Evolutionary conservation across 2,329 filamentous ascomycete genomes (phyloP).

Genomic region (Aaosphaeria arxii): DNA sequence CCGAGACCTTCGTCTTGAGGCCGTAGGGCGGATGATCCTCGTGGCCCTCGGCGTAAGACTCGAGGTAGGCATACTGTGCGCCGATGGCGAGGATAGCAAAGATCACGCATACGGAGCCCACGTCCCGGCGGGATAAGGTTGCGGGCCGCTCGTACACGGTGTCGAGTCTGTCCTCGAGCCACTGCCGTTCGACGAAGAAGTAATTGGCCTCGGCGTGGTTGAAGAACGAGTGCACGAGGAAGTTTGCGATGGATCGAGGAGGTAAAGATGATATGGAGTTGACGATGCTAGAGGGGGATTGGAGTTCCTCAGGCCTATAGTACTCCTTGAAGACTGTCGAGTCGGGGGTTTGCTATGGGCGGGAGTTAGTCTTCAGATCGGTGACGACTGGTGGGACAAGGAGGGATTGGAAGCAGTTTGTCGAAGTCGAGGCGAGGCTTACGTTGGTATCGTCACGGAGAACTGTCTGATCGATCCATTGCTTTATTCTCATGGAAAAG

Average conservation of each 20-base stretch:
- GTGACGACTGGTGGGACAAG: too few relatives aligned
- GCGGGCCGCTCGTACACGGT: slow-evolving; percentile 11
- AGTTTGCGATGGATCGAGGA: slow-evolving; percentile 29
- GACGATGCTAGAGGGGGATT: slow-evolving; percentile 4
- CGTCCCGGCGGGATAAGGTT: not conserved
- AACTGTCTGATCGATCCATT: slow-evolving; percentile 6
- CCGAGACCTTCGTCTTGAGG: not conserved
- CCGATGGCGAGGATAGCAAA: slow-evolving; percentile 44
- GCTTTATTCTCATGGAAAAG: slow-evolving; percentile 12
- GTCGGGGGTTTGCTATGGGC: too few relatives aligned
- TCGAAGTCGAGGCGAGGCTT: too few relatives aligned
- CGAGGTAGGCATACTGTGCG: slow-evolving; percentile 35
- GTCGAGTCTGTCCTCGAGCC: slow-evolving; percentile 40
- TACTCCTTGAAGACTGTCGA: too few relatives aligned
- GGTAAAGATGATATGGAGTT: slow-evolving; percentile 3
- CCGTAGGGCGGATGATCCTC: not conserved
- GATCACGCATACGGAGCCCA: slow-evolving; percentile 31
- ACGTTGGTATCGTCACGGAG: too few relatives aligned
- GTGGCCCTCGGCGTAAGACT: slow-evolving; percentile 2
- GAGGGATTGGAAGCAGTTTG: too few relatives aligned
- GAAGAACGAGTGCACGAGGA: slow-evolving; percentile 43
- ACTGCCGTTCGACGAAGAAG: slow-evolving; percentile 43
- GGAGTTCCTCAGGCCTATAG: not conserved
- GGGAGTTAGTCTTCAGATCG: too few relatives aligned
- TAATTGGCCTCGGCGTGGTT: slow-evolving; percentile 45